A percentile compares a stretch with the other conserved stretches of the same genome.
phyloP scores from a whole-genome alignment of 306 rosid genomes.

The Prunus armeniaca region DNA sequence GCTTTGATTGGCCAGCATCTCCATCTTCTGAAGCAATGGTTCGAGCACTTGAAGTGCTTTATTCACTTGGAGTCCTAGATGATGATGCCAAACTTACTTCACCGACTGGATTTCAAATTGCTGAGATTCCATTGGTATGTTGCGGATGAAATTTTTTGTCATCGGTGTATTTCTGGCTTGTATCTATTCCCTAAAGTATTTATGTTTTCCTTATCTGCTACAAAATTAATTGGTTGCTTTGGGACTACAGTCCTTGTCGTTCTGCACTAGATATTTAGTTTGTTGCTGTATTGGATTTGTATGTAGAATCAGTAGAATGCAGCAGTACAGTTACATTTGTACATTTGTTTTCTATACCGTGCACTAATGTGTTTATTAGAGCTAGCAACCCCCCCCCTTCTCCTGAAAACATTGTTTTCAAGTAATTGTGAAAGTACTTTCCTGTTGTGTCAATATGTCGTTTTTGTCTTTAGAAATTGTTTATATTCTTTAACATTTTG shows the following conservation, averaged over 20 bases:
- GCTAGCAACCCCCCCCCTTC: background rate
- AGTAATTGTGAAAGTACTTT: background rate
- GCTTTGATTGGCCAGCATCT: conserved; percentile 98
- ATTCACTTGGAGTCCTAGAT: conserved; percentile 83
- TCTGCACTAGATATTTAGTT: background rate
- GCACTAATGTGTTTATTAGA: background rate
- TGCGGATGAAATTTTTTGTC: conserved; percentile 1
- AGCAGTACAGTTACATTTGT: background rate
- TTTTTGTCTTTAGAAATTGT: background rate
- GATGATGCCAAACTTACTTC: conserved; percentile 95
- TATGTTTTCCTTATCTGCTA: background rate
- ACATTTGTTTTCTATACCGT: background rate
- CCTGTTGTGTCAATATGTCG: background rate
- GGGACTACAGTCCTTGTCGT: background rate
- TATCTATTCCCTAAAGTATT: background rate
- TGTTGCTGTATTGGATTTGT: background rate
- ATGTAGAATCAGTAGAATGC: background rate
- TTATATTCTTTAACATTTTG: background rate
- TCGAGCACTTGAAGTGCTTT: conserved; percentile 88
- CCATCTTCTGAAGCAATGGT: conserved; percentile 96
- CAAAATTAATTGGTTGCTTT: background rate
- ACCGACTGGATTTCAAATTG: conserved; percentile 93
- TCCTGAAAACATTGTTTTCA: background rate
- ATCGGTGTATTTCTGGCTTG: background rate
- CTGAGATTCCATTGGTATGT: conserved; percentile 92